phyloP scores from a whole-genome alignment of 306 rosid species.

The Prunus kanzakura region DNA sequence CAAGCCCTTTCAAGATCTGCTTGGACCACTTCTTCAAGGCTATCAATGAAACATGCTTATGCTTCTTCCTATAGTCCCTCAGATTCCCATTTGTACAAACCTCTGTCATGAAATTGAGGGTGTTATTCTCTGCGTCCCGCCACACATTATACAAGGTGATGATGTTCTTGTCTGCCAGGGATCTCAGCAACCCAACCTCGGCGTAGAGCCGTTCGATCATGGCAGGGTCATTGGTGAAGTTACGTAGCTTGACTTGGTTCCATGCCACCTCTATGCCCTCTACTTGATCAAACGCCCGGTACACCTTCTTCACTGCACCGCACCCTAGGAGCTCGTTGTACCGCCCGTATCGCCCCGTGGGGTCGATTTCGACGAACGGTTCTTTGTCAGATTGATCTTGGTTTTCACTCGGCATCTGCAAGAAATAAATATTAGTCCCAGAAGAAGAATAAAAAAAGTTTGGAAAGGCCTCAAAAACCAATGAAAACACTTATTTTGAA shows the following conservation, averaged over 20 bases:
- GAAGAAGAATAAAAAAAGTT: not conserved
- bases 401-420: conserved; percentile 56
- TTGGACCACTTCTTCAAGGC: conserved; percentile 88
- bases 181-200: conserved; percentile 65
- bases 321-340: conserved; percentile 66
- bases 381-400: conserved; percentile 48
- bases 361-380: conserved; percentile 65
- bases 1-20: conserved; percentile 73
- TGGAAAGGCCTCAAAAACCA: not conserved
- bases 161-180: conserved; percentile 57
- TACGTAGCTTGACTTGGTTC: conserved; percentile 84
- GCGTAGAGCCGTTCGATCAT: conserved; percentile 78
- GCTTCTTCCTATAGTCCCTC: conserved; percentile 88
- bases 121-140: conserved; percentile 44
- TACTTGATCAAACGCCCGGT: conserved; percentile 87
- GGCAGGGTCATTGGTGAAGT: conserved; percentile 56
- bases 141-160: conserved; percentile 66
- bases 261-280: conserved; percentile 94
- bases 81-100: conserved; percentile 86
- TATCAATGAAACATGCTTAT: conserved; percentile 71
- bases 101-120: conserved; percentile 82
- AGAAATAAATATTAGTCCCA: not conserved
- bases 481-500: not conserved
- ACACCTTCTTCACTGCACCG: conserved; percentile 88
- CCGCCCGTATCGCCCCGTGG: conserved; percentile 67